A percentile compares a stretch with the other conserved stretches of the same genome.
phyloP scores from a whole-genome alignment of 805 yeast genomes.

The Zygotorulaspora sp. region DNA sequence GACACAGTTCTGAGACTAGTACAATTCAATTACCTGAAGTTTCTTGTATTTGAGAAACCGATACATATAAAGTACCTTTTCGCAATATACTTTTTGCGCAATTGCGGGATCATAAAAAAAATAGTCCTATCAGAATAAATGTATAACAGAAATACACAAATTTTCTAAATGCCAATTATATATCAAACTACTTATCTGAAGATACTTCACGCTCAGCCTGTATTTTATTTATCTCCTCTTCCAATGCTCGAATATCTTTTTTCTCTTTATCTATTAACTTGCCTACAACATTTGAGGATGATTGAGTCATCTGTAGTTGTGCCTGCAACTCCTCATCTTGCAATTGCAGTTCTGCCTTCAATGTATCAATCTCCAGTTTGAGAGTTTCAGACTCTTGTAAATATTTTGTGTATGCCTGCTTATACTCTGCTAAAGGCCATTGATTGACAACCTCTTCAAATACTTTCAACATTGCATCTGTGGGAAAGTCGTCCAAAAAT shows the following conservation, averaged over 20 bases:
- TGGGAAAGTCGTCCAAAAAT: slow-evolving; percentile 38
- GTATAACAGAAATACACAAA: no score
- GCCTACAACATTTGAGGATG: slow-evolving; percentile 28
- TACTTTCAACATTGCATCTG: slow-evolving; percentile 27
- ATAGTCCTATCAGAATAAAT: background rate
- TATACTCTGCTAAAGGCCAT: slow-evolving; percentile 39
- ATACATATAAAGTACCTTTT: no score
- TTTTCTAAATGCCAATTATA: no score
- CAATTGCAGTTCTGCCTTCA: slow-evolving; percentile 21
- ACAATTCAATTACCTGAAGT: background rate
- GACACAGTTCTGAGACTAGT: background rate
- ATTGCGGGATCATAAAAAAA: no score
- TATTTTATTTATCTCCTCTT: slow-evolving; percentile 39
- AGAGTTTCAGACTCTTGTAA: slow-evolving; percentile 43
- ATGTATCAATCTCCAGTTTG: slow-evolving; percentile 36
- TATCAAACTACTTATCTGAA: no score
- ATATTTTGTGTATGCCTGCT: slow-evolving; percentile 40
- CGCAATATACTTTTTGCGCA: no score
- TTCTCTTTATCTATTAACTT: slow-evolving; percentile 44
- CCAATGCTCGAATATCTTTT: slow-evolving; percentile 42
- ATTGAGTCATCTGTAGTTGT: slow-evolving; percentile 9
- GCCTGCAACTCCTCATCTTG: slow-evolving; percentile 31
- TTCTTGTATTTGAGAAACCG: background rate
- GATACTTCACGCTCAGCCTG: no score
- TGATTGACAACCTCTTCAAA: slow-evolving; percentile 33